A percentile compares a stretch with the other conserved stretches of the same genome.
phyloP scores from a whole-genome alignment of 306 rosid genomes.

The Geum urbanum region DNA sequence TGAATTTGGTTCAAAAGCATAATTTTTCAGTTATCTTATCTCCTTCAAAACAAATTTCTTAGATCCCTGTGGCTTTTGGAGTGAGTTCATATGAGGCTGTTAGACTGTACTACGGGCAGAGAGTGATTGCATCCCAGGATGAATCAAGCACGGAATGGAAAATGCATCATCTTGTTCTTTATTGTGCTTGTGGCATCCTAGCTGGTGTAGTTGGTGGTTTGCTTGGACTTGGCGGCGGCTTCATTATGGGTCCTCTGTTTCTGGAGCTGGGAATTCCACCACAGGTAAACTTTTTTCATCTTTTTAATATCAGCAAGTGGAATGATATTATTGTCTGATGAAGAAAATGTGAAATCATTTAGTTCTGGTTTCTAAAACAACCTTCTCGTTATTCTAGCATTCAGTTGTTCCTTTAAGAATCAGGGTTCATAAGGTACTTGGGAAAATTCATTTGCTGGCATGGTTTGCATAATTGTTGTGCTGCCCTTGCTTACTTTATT shows the following conservation, averaged over 20 bases:
- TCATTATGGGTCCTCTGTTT: constrained; percentile 78
- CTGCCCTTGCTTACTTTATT: too few species aligned
- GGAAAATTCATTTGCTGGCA: too few species aligned
- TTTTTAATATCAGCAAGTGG: not conserved
- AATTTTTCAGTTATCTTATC: not conserved
- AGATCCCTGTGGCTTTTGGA: constrained; percentile 33
- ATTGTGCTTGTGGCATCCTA: constrained; percentile 43
- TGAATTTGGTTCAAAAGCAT: not conserved
- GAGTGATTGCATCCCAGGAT: constrained; percentile 55
- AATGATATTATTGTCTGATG: not conserved
- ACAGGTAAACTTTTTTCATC: constrained; percentile 37
- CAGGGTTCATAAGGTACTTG: not conserved
- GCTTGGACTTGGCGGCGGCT: constrained; percentile 83
- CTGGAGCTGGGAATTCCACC: constrained; percentile 82
- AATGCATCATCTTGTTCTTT: constrained; percentile 36
- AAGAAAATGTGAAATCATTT: not conserved
- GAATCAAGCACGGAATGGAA: constrained; percentile 34
- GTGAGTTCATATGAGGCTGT: constrained; percentile 58
- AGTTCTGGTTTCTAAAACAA: not conserved
- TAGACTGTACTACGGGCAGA: constrained; percentile 48
- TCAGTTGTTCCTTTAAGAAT: not conserved
- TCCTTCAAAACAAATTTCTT: not conserved
- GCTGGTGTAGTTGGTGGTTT: constrained; percentile 77
- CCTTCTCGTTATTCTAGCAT: not conserved
- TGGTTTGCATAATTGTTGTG: too few species aligned